Conservation (phyloP, 768 basidiomycete genomes). For the Russula dissimulans region DNA sequence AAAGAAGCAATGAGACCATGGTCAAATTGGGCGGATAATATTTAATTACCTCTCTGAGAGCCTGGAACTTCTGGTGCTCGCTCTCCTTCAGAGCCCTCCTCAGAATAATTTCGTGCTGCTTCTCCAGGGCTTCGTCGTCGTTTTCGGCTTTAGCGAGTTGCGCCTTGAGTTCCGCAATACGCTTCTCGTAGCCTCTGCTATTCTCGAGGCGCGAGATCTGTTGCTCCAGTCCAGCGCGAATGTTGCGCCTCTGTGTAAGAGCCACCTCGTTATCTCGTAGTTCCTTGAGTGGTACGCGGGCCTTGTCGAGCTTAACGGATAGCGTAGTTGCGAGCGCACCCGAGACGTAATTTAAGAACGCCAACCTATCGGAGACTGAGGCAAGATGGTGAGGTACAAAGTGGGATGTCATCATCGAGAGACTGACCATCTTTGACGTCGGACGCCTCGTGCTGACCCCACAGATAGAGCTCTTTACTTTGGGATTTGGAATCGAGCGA, state of each 20-base stretch:
- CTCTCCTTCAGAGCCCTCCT: conserved; percentile 69
- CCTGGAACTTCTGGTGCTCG: conserved; percentile 72
- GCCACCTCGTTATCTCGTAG: conserved; percentile 61
- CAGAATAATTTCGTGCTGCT: conserved; percentile 61
- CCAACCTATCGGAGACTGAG: conserved; percentile 65
- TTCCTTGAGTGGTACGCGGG: conserved; percentile 59
- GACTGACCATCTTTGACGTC: conserved; percentile 69
- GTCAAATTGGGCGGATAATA: not conserved
- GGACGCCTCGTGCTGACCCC: conserved; percentile 63
- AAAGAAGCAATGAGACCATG: conserved; percentile 3
- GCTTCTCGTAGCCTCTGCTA: conserved; percentile 56
- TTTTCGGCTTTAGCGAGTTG: conserved; percentile 57
- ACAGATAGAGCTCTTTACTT: conserved; percentile 79
- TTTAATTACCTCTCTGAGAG: conserved; percentile 58
- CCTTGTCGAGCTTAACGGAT: conserved; percentile 50
- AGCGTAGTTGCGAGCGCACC: conserved; percentile 57
- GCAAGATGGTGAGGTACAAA: not conserved
- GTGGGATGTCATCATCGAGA: not conserved
- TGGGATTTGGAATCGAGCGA: conserved; percentile 58
- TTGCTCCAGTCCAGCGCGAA: conserved; percentile 44
- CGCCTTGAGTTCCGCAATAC: conserved; percentile 58
- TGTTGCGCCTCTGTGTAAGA: conserved; percentile 51
- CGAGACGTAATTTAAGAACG: conserved; percentile 70
- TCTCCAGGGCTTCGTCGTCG: conserved; percentile 59
- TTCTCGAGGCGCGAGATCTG: conserved; percentile 62